These are phyloP conservation scores for Escallonia herrerae DNA, from an alignment of 129 eudicot species.

Conservation along the genomic window DNA sequence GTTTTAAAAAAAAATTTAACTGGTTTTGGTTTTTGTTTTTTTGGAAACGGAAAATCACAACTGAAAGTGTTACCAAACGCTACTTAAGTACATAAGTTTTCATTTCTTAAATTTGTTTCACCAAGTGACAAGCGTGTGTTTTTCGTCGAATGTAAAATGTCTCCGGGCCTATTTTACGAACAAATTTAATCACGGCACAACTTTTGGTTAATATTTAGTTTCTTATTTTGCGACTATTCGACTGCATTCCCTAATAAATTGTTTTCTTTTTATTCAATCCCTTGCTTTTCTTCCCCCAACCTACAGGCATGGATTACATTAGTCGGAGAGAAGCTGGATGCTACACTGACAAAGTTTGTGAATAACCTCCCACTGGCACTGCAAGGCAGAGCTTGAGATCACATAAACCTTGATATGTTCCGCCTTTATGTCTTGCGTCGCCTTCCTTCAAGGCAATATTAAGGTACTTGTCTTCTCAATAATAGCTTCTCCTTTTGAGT, in stretches of 20 bases:
- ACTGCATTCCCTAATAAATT: not conserved
- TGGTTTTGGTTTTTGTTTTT: too few species aligned
- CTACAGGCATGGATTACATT: conserved; percentile 92
- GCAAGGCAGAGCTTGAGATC: conserved; percentile 22
- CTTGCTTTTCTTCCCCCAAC: not conserved
- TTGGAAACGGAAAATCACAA: too few species aligned
- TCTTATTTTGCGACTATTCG: not conserved
- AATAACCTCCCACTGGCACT: conserved; percentile 21
- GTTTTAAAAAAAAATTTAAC: too few species aligned
- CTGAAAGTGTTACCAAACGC: too few species aligned
- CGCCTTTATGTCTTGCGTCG: not conserved
- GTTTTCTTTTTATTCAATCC: not conserved
- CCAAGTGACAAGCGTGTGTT: too few species aligned
- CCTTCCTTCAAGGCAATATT: conserved; percentile 4
- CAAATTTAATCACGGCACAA: too few species aligned
- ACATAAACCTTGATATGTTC: not conserved
- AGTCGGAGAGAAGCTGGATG: conserved; percentile 84
- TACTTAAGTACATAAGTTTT: too few species aligned
- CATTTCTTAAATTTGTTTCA: too few species aligned
- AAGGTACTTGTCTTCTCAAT: not conserved
- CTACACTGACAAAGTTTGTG: conserved; percentile 60
- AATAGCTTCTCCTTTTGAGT: too few species aligned
- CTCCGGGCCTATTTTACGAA: too few species aligned
- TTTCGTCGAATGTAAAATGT: too few species aligned
- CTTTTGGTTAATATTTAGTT: not conserved